Conservation (phyloP, 2,329 filamentous ascomycete genomes). For the Fusarium hostae region DNA sequence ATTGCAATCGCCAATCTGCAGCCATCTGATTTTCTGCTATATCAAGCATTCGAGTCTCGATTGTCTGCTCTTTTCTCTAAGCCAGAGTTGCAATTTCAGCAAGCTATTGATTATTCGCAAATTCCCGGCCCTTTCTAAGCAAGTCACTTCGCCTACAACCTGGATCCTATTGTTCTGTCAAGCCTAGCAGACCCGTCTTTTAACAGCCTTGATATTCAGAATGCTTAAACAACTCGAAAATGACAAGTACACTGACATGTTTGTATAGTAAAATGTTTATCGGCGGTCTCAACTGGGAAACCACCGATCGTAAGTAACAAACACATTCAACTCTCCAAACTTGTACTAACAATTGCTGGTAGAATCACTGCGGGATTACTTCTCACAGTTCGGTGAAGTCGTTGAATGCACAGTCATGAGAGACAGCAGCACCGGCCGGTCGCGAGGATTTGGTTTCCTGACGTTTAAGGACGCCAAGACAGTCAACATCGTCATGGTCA, state of each 20-base stretch:
- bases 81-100: background rate
- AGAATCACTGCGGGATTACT: conserved; percentile 98
- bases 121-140: conserved; percentile 25
- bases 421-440: conserved; percentile 91
- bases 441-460: conserved; percentile 95
- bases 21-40: background rate
- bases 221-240: conserved; percentile 5
- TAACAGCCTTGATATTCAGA: conserved; percentile 13
- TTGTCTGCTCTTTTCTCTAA: conserved; percentile 6
- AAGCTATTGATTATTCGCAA: conserved; percentile 5
- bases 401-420: conserved; percentile 99
- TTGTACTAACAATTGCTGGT: conserved; percentile 27
- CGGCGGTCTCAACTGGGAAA: conserved; percentile 98
- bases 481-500: conserved; percentile 99
- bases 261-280: conserved; percentile 96
- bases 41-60: background rate
- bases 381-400: conserved; percentile 97
- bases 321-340: background rate
- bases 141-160: conserved; percentile 36
- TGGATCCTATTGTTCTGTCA: conserved; percentile 26
- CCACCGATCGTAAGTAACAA: conserved; percentile 85
- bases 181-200: conserved; percentile 9
- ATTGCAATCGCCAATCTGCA: conserved; percentile 4
- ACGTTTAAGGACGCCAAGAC: conserved; percentile 98
- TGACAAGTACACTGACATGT: conserved; percentile 32